These are phyloP conservation scores for Moesziomyces globuligerus DNA, from an alignment of 1,284 basidiomycete genomes.

Conservation along the genomic window DNA sequence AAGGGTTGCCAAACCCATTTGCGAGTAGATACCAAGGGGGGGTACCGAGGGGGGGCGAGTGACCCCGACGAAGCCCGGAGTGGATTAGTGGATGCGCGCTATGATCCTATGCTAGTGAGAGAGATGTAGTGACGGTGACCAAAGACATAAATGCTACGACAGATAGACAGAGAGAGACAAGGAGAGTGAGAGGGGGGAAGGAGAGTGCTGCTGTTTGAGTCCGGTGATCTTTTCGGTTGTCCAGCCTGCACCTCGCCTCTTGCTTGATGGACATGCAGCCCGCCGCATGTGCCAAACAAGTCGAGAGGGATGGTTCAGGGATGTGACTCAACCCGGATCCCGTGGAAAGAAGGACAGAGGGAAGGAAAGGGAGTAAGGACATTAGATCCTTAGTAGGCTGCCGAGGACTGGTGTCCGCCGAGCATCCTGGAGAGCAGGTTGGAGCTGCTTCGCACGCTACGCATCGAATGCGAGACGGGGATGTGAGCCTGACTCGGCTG, in stretches of 20 bases:
- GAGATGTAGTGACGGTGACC: slow-evolving; percentile 26
- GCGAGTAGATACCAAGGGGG: neutral
- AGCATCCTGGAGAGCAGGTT: slow-evolving; percentile 59
- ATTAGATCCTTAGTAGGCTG: slow-evolving; percentile 30
- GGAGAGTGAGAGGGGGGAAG: slow-evolving; percentile 5
- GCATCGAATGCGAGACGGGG: slow-evolving; percentile 42
- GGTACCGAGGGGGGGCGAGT: too few relatives aligned
- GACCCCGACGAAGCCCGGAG: neutral
- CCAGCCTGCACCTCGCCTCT: slow-evolving; percentile 7
- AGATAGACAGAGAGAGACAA: slow-evolving; percentile 17
- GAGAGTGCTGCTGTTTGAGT: slow-evolving; percentile 4
- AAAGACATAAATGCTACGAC: slow-evolving; percentile 25
- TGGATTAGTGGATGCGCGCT: neutral
- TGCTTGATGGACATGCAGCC: neutral
- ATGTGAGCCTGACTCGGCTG: slow-evolving; percentile 48
- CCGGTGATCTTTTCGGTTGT: slow-evolving; percentile 44
- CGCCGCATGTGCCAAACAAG: slow-evolving; percentile 14
- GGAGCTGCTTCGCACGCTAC: slow-evolving; percentile 55
- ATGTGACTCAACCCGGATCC: slow-evolving; percentile 37
- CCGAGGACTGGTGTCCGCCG: slow-evolving; percentile 43
- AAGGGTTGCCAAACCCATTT: neutral
- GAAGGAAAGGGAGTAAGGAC: slow-evolving; percentile 11
- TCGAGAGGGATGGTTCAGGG: slow-evolving; percentile 6
- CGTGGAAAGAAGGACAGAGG: slow-evolving; percentile 28
- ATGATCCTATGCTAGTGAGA: slow-evolving; percentile 17